Evolutionary conservation across 805 yeast genomes (phyloP), one percentile per base, ranked within the genome.

Genomic region (Candida gorgasii): DNA sequence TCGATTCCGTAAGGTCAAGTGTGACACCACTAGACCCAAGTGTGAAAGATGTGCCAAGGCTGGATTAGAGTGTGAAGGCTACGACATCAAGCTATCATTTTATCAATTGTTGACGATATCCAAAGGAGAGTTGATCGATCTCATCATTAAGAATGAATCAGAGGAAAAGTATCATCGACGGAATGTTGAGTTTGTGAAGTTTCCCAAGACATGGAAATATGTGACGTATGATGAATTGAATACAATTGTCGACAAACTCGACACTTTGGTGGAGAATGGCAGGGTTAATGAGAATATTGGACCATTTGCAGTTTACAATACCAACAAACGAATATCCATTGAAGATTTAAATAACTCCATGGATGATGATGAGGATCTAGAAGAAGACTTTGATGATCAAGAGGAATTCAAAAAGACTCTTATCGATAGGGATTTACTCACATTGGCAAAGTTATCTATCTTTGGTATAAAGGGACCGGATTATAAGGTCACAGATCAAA

Each of bases 1-100:
- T 49, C 61, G 83, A 28, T 53, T 61, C 16, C 60, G 82, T 18
- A 77, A 76, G 48, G 75, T 78, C 49, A 76, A 76, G 53, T 78
- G 83, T 57, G 82, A 76, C 52, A 65, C 72, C 9, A 47, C 57
- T 3, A 61, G 62, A 41, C 82, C 82, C 2, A 47, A 44, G 13
- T 78, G 83, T 51, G 36, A 50, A 23, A 61, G 81, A 40, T 78
- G 83, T 57, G 51, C 44, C 30, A 73, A 67, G 47, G 72, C 80
- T 2, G 64, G 66, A 3, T 43, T 70, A 4, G 57, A 58, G 8
- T 79, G 84, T 60, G 64, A 60, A 13, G 82, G 83, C 0, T 79
- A 77, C 52, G 73, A 60, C 28, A 67, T 78, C 42, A 69, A 67
- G 28, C 58, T 79, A 22, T 71, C 73, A 13, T 78, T 79, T 70